Conservation (phyloP, 1,284 basidiomycete genomes). For the Moniliella sp. region DNA sequence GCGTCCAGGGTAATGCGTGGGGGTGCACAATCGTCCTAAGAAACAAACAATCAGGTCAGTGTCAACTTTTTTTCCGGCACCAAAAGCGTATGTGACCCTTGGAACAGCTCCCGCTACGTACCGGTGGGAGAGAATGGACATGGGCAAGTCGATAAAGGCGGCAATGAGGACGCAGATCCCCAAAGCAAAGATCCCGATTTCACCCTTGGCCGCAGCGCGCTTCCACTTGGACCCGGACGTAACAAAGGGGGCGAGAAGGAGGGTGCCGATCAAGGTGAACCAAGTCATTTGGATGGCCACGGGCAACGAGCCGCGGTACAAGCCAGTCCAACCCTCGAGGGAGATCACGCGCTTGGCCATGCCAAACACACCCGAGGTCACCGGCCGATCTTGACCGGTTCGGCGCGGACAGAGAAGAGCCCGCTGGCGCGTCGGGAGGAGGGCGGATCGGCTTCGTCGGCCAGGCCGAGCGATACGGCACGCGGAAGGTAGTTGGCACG, state of each 20-base stretch:
- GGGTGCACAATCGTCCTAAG: conserved; percentile 30
- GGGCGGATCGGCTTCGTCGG: conserved; percentile 19
- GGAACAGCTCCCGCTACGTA: conserved; percentile 1
- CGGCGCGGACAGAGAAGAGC: conserved; percentile 12
- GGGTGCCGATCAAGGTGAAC: conserved; percentile 7
- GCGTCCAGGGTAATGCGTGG: conserved; percentile 8
- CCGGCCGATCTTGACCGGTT: conserved; percentile 26
- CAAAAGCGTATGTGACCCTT: too few species aligned
- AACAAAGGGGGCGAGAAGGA: too few species aligned
- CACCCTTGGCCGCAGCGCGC: conserved; percentile 15
- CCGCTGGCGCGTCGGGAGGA: conserved; percentile 6
- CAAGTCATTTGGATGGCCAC: conserved; percentile 5
- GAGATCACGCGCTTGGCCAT: conserved; percentile 22
- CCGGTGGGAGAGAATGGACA: conserved; percentile 20
- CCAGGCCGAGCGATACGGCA: conserved; percentile 25
- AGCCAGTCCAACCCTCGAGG: conserved; percentile 25
- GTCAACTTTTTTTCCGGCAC: too few species aligned
- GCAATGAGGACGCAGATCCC: conserved; percentile 18
- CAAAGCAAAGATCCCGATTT: conserved; percentile 20
- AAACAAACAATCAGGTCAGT: too few species aligned
- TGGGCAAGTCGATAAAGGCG: conserved; percentile 13
- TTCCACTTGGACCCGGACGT: too few species aligned
- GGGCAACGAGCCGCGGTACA: conserved; percentile 17
- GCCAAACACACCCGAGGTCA: conserved; percentile 16
- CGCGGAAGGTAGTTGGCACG: conserved; percentile 31